Evolutionary conservation across 202 grass and related monocot genomes (phyloP).

Genomic region (Setaria viridis): DNA sequence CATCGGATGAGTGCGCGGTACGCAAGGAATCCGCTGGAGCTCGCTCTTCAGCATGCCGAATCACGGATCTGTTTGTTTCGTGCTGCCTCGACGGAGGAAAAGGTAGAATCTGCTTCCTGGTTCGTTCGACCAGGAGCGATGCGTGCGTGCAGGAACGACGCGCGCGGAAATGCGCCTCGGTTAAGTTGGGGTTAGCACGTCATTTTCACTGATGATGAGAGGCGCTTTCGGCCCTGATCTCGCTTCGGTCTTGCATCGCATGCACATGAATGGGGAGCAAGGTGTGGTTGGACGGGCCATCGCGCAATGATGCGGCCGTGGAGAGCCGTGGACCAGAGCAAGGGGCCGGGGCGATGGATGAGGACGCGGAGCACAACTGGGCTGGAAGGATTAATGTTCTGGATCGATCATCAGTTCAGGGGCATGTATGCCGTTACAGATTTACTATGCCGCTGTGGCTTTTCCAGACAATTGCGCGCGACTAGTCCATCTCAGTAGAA

Average conservation of each 20-base stretch:
- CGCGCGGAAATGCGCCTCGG: not conserved
- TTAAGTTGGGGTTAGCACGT: not conserved
- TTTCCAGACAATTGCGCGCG: not conserved
- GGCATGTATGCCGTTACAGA: not conserved
- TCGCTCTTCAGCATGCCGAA: too few relatives aligned
- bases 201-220: conserved; percentile 4
- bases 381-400: not conserved
- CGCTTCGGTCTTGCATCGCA: not conserved
- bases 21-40: not conserved
- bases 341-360: not conserved
- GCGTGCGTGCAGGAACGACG: not conserved
- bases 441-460: not conserved
- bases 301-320: conserved; percentile 6
- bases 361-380: not conserved
- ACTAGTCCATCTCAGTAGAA: too few relatives aligned
- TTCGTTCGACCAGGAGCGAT: not conserved
- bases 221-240: conserved; percentile 33
- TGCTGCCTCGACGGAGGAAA: not conserved
- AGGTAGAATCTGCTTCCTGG: not conserved
- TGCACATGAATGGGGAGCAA: conserved; percentile 41
- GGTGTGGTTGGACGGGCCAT: conserved; percentile 38
- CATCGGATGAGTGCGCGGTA: not conserved
- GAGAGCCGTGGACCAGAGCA: not conserved
- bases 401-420: not conserved
- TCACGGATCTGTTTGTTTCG: not conserved